Percentiles rank a stretch among this genome's conserved stretches.
Evolutionary conservation across 2,329 filamentous ascomycete genomes (phyloP).

Genomic region (Bipolaris zeicola): DNA sequence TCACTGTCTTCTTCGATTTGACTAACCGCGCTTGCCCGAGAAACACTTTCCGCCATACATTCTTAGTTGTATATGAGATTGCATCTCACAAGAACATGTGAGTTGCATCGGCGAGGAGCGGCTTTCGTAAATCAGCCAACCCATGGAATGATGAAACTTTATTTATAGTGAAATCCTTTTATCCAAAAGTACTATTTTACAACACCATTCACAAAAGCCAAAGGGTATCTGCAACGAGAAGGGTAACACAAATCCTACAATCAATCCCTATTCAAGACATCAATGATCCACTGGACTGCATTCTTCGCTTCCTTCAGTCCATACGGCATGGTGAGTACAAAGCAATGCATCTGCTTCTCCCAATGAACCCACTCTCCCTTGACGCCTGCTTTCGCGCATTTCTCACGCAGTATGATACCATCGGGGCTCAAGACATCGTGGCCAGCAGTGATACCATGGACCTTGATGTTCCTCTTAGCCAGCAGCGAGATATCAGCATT

Average conservation of each 20-base stretch:
- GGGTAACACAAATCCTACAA: not conserved
- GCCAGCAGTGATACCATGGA: constrained; percentile 60
- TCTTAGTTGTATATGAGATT: too few relatives aligned
- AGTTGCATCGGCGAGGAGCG: too few relatives aligned
- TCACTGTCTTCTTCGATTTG: too few relatives aligned
- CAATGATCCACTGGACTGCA: constrained; percentile 54
- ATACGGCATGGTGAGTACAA: constrained; percentile 58
- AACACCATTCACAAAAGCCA: too few relatives aligned
- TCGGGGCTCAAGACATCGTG: constrained; percentile 62
- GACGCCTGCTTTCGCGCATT: constrained; percentile 51
- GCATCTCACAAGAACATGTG: too few relatives aligned
- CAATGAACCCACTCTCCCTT: constrained; percentile 63
- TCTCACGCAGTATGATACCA: constrained; percentile 55
- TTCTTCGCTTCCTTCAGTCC: constrained; percentile 55
- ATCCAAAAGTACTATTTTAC: too few relatives aligned
- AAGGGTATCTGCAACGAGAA: too few relatives aligned
- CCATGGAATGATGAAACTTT: too few relatives aligned
- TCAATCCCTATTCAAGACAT: constrained; percentile 41
- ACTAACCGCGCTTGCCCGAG: too few relatives aligned
- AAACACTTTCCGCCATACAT: too few relatives aligned
- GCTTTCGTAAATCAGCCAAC: too few relatives aligned
- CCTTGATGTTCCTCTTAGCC: constrained; percentile 49
- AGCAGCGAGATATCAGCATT: constrained; percentile 52
- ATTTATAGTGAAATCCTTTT: too few relatives aligned
- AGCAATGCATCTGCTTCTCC: constrained; percentile 67